These are phyloP conservation scores for Lonicera japonica DNA, from an alignment of 129 eudicot species.

Conservation along the genomic window DNA sequence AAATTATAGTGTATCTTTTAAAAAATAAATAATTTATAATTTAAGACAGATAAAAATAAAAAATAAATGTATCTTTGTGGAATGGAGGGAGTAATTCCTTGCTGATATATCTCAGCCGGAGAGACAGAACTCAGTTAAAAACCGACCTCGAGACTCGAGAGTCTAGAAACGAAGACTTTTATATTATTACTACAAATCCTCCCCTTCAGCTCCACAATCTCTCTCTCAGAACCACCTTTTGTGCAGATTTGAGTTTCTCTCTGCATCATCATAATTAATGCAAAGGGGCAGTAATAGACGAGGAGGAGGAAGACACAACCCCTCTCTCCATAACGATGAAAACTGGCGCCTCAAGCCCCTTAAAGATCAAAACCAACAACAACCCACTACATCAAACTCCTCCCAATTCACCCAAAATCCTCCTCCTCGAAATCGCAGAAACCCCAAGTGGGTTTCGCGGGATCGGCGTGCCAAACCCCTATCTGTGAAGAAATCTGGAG, in stretches of 20 bases:
- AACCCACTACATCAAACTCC: not conserved
- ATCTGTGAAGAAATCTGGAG: constrained; percentile 25
- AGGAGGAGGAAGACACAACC: constrained; percentile 9
- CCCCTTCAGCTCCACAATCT: not conserved
- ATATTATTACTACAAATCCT: no score
- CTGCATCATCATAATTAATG: constrained; percentile 11
- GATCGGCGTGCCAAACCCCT: constrained; percentile 3
- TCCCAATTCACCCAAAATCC: constrained; percentile 7
- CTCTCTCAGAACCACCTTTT: not conserved
- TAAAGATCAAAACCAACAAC: constrained; percentile 2
- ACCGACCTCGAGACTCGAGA: no score
- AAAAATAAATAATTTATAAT: no score
- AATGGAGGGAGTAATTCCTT: no score
- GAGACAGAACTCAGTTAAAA: no score
- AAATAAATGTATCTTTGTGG: no score
- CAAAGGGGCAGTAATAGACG: constrained; percentile 21
- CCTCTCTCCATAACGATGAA: constrained; percentile 8
- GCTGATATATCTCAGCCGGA: no score
- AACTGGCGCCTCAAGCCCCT: constrained; percentile 23
- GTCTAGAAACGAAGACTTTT: no score
- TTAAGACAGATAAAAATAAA: no score
- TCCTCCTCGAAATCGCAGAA: constrained; percentile 7
- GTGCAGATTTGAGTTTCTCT: not conserved
- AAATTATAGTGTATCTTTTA: no score
- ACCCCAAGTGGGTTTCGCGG: constrained; percentile 26